Conservation (phyloP, 768 basidiomycete genomes). For the Lyophyllum decastes region DNA sequence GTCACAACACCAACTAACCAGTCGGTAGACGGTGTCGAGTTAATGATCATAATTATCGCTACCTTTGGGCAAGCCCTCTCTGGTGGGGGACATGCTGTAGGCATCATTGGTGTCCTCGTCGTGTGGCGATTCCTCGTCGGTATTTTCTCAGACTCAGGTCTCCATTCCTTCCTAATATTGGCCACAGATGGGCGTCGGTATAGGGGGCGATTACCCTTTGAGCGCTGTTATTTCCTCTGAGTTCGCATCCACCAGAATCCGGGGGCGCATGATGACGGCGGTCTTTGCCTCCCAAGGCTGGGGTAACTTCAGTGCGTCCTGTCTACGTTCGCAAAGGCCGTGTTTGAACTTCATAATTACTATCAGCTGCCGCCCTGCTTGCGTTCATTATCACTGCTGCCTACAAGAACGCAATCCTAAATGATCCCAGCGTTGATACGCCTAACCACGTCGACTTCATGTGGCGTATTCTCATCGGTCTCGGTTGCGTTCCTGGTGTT, state of each 20-base stretch:
- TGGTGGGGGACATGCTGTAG: conserved; percentile 64
- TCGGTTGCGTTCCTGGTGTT: conserved; percentile 80
- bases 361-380: conserved; percentile 63
- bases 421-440: conserved; percentile 36
- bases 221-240: conserved; percentile 88
- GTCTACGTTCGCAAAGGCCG: not conserved
- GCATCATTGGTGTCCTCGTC: conserved; percentile 74
- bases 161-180: not conserved
- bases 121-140: conserved; percentile 79
- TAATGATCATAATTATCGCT: conserved; percentile 80
- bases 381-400: conserved; percentile 63
- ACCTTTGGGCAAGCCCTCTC: conserved; percentile 82
- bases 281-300: conserved; percentile 88
- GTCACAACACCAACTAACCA: not conserved
- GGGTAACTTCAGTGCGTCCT: conserved; percentile 71
- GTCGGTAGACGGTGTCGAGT: conserved; percentile 61
- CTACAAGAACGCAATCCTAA: conserved; percentile 61
- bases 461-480: conserved; percentile 88
- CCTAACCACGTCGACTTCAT: conserved; percentile 64
- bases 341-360: not conserved
- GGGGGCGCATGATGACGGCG: conserved; percentile 88
- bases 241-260: conserved; percentile 74
- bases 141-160: not conserved
- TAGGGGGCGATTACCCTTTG: conserved; percentile 89
- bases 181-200: conserved; percentile 71